Base-by-base conservation (phyloP, 352 stramenopile genomes). In the Pythium sp. region DNA sequence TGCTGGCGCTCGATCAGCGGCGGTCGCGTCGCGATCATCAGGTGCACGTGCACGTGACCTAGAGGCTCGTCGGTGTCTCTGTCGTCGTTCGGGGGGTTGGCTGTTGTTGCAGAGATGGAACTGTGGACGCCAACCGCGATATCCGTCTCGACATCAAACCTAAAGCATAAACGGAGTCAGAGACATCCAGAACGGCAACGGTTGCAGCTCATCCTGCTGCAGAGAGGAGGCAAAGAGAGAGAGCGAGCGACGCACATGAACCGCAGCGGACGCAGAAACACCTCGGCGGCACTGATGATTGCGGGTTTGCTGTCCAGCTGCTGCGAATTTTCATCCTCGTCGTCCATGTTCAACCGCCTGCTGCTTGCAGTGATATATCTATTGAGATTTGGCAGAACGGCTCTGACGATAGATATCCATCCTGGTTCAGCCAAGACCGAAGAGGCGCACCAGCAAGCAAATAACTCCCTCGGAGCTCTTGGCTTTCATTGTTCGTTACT, bases 201-300 rank as follows among this genome's bases (percentile, higher is more conserved):
- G 62, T 5, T 22, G 38, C 28, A 69, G 41, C 32, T 26, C 15
- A 2, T 22, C 7, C 30, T 32, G 30, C 30, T 32, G 30, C 30
- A 32, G 5, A 32, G 54, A 58, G 15, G 36, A 57, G 36, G 20
- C 15, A 62, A 58, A 24, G 9, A 46, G 18, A 46, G 36, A 55
- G 47, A 26, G n/a, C 1, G 26, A 20, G 8, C 38, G 5, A 71
- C 76, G 11, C 63, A 84, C 74, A 90, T 69, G 51, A 79, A 89
- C 15, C 82, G 80, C 47, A 91, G 68, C 20, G 82, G 82, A 4
- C 80, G 75, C 18, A 87, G 68, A 43, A 86, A 84, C 26, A 91
- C 69, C 46, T 70, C 73, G 0, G 75, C 74, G 0, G 65, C 74
- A n/a, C 77, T 80, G 0, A 87, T 53, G 49, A 86, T 71, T 15